Percentiles rank a stretch among this genome's conserved stretches.
Conservation (phyloP, 2,329 filamentous ascomycete species). For the Ascochyta koolunga region DNA sequence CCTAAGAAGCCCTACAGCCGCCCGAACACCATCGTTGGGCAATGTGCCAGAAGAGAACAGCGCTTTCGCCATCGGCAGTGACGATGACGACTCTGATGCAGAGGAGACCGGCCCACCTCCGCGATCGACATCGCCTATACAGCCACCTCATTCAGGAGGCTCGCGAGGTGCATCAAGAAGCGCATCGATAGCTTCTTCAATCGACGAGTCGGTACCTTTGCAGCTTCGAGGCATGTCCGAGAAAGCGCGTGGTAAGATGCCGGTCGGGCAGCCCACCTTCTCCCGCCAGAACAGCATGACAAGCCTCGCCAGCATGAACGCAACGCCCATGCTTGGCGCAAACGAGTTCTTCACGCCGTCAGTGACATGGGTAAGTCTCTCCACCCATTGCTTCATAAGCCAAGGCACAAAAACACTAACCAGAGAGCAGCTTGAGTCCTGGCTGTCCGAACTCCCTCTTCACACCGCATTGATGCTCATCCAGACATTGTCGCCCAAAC, state of each 20-base stretch:
- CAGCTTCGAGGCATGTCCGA: conserved; percentile 94
- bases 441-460: conserved; percentile 89
- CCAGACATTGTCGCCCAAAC: conserved; percentile 60
- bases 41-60: conserved; percentile 78
- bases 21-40: conserved; percentile 63
- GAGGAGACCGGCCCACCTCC: conserved; percentile 58
- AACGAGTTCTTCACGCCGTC: conserved; percentile 76
- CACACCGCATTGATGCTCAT: conserved; percentile 85
- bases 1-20: conserved; percentile 65
- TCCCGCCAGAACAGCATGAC: conserved; percentile 89
- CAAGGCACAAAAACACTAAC: not conserved
- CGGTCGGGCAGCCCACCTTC: conserved; percentile 79
- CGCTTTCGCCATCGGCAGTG: conserved; percentile 87
- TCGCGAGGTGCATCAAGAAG: conserved; percentile 58
- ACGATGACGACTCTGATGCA: conserved; percentile 70
- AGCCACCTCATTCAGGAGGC: conserved; percentile 26
- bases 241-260: conserved; percentile 95
- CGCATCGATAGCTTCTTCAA: conserved; percentile 70
- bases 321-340: conserved; percentile 62
- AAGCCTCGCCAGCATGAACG: conserved; percentile 70
- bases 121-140: conserved; percentile 35
- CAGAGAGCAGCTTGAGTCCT: conserved; percentile 74
- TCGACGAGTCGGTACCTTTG: conserved; percentile 79
- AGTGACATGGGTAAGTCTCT: conserved; percentile 67
- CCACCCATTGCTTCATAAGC: not conserved